Evolutionary conservation across 2,329 filamentous ascomycete genomes (phyloP), one percentile per base, ranked within the genome.

Genomic region (Ophiostoma novo-ulmi): DNA sequence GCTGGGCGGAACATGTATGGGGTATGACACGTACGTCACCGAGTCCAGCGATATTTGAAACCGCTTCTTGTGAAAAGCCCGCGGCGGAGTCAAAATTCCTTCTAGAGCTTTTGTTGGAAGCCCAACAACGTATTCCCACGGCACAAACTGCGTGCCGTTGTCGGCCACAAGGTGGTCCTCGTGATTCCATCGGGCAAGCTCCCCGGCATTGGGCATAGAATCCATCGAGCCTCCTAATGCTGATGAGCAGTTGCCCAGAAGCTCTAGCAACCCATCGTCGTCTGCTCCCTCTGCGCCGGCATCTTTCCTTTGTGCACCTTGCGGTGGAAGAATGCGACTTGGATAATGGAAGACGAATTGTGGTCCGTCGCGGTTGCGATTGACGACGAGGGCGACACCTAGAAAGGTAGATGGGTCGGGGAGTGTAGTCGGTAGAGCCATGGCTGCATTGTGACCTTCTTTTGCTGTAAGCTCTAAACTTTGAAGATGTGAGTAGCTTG

Each of bases 321-420:
- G 83, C 79, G 76, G 82, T 80, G 75, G 78, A 10, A 77, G 77
- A 63, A 87, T 82, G 66, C 81, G 78, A n/a, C 89, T 85, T n/a
- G 93, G 93, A 77, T 95, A 95, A 79, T 97, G 92, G 79, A 94
- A 97, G 76, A 95, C 90, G 76, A 95, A 90, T 74, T 89, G 88
- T 38, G 93, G 91, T 20, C 93, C 92, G 75, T 92, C 90, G 74
- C 90, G 88, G 44, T 91, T 91, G 74, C 91, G 87, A 76, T 88
- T 88, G 76, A 92, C 88, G 74, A 93, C 87, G 55, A 94, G 85
- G 69, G 92, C 87, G 71, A 94, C 87, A 61, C 89, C 91, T 69
- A 94, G 79, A 74, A 88, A 85, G 77, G 87, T 88, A 74, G 84
- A 82, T 48, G 80, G 78, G 76, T 82, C 85, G 70, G 86, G 83